Base-by-base conservation (phyloP, 306 rosid genomes). In the Sechiopsis laciniata region DNA sequence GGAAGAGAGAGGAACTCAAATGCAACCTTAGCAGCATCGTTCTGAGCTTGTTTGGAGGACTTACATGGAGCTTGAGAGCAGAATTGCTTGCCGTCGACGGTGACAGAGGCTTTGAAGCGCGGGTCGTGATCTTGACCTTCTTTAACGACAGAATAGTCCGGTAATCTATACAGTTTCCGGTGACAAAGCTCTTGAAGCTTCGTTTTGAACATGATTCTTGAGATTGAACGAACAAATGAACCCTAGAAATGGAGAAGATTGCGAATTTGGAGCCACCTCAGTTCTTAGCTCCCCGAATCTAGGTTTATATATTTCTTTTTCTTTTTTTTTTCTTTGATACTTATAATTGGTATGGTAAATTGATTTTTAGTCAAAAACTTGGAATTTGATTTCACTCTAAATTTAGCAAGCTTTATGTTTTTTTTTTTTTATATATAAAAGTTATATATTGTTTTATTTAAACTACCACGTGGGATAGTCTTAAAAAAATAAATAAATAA, bases 141-240 rank as follows among this genome's bases (percentile, higher is more conserved):
- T 76, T 82, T 84, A 61, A 73, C 37, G 45, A 80, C 13, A 0
- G 83, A 73, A 75, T 91, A 88, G 21, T 37, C 76, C 0, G 96
- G 92, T 74, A 84, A 72, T 45, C 55, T 73, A 89, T 89, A 87
- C 10, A 57, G 57, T 74, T 81, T 85, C 75, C 68, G 55, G 15
- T 88, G 92, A 78, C 97, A 88, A 3, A 91, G 58, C 68, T 87
- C 89, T 51, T 91, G 91, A 76, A 91, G 73, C 84, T 64, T 82
- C 1, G 80, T 40, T 87, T 87, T 88, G 83, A 84, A 85, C 97
- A 88, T 90, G 37, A 12, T 66, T 24, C 6, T 3, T 56, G 56
- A 13, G 19, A 24, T 13, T 7, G 45, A 60, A 54, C 10, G 3
- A 7, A 54, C 15, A 14, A 61, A 15, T 10, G 35, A 14, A 14